Evolutionary conservation across 768 basidiomycete species (phyloP).

Genomic region (Suillus sp.): DNA sequence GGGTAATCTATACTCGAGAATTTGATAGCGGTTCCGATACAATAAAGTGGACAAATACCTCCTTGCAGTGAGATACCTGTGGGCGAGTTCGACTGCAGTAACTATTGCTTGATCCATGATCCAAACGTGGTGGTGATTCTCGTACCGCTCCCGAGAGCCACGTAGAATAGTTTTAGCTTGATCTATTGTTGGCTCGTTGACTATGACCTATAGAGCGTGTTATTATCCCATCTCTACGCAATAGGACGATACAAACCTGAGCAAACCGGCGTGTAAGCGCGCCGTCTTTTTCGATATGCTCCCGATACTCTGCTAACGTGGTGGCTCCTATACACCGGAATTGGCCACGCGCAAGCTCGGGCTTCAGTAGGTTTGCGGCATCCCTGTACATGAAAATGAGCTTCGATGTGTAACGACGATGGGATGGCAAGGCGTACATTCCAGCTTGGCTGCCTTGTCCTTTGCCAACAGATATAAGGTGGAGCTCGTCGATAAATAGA

Average conservation of each 20-base stretch:
- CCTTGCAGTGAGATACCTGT: constrained; percentile 15
- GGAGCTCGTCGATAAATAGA: constrained; percentile 17
- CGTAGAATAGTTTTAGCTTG: constrained; percentile 16
- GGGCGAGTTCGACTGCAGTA: constrained; percentile 13
- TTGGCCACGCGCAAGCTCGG: constrained; percentile 16
- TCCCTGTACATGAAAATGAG: constrained; percentile 9
- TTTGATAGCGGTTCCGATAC: not conserved
- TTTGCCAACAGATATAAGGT: constrained; percentile 16
- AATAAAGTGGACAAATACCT: constrained; percentile 9
- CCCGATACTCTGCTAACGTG: constrained; percentile 14
- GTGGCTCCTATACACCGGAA: constrained; percentile 16
- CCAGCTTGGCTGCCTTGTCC: constrained; percentile 13
- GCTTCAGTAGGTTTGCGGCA: constrained; percentile 15
- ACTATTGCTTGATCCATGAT: constrained; percentile 14
- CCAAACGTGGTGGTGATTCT: constrained; percentile 13
- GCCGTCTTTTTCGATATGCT: constrained; percentile 17
- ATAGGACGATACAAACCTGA: constrained; percentile 4
- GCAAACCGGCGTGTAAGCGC: constrained; percentile 16
- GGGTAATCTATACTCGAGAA: constrained; percentile 9
- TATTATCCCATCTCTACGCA: not conserved
- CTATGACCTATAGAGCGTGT: constrained; percentile 10
- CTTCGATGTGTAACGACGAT: too few species aligned
- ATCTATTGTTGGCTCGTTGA: constrained; percentile 13
- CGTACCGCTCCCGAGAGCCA: constrained; percentile 14
- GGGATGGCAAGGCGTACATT: constrained; percentile 5